Base-by-base conservation (phyloP, 2,329 filamentous ascomycete species). In the Cladosporium sp. region DNA sequence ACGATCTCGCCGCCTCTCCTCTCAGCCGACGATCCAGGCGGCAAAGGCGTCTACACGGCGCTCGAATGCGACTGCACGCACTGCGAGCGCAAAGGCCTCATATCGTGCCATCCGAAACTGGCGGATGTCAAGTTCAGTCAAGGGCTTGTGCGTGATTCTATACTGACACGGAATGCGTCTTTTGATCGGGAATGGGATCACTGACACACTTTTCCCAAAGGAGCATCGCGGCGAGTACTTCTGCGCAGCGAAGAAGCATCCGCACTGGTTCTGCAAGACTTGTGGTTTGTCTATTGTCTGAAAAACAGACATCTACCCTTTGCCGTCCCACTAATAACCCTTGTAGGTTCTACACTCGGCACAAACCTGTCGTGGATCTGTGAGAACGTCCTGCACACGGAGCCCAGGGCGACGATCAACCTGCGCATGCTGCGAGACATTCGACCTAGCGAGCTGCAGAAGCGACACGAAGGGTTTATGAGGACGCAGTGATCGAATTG, bases 341-440 rank as follows among this genome's bases (percentile, higher is more conserved):
- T 1, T 14, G 6, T 12, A 55, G 52, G 52, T 12, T 33, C 66
- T 60, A 62, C 67, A 12, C 11, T 73, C 8, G 72, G 67, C 18
- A 67, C 67, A n/a, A 70, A 73, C 62, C 56, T 73, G 28, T 67
- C 49, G 8, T 49, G 31, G 33, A 11, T 73, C 28, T 65, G 66
- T 40, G 62, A 69, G 64, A 62, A 64, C 14, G 44, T 68, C 46
- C 44, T 71, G 26, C 53, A 58, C n/a, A 57, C 33, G 12, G 71
- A 70, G 50, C 8, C 40, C 46, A 67, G 72, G 46, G 66, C 31
- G 40, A 66, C 64, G 26, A 64, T 74, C 11, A 73, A 74, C 65
- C 69, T 73, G 29, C 67, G 71, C n/a, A 74, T 74, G 71, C 50
- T 73, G 59, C 70, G 69, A 46, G 69, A 70, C 40, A 69, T 69